Evolutionary conservation across 2,329 filamentous ascomycete species (phyloP), one percentile per base, ranked within the genome.

Genomic region (Hortaea sp.): DNA sequence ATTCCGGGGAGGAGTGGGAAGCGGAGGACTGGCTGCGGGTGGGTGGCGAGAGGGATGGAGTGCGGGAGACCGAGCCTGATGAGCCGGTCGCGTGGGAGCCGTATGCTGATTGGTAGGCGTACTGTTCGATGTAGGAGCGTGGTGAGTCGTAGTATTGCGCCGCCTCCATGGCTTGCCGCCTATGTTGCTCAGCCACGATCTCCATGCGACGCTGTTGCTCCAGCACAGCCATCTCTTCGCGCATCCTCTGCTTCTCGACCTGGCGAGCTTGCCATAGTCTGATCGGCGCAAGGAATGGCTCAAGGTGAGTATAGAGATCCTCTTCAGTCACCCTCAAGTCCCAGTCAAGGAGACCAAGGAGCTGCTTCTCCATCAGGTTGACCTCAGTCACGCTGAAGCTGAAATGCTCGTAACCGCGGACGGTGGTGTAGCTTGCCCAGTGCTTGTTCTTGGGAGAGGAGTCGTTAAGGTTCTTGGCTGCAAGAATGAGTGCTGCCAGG

Each of bases 401-500:
- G 62, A 97, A 98, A 61, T 75, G 79, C 7, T 81, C 80, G 65
- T 75, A 84, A 45, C 78, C 79, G 52, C 75, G 76, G 57, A 95
- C 82, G 59, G 82, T 72, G 49, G 85, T 94, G 75, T 97, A 98
- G 60, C 82, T 84, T 54, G 92, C 89, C 92, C 92, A 98, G 76
- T 98, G 92, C 81, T 97, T 97, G 79, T 98, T 98, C 82, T 97
- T 97, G 53, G 92, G 92, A 9, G 88, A 95, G 51, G 88, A 95
- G 75, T 97, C 92, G 67, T 98, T 97, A 57, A 97, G 78, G 68
- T 95, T 95, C 81, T 98, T 98, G 58, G 92, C 90, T 1, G 92
- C 82, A 42, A 83, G 72, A 62, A 92, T 92, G 55, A 90, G 81
- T 11, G 85, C 75, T 38, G 87, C 90, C 42, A 98, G 78, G 72